A percentile compares a stretch with the other conserved stretches of the same genome.
Evolutionary conservation across 805 yeast genomes (phyloP).

Genomic region (Ogataea nitratoaversa): DNA sequence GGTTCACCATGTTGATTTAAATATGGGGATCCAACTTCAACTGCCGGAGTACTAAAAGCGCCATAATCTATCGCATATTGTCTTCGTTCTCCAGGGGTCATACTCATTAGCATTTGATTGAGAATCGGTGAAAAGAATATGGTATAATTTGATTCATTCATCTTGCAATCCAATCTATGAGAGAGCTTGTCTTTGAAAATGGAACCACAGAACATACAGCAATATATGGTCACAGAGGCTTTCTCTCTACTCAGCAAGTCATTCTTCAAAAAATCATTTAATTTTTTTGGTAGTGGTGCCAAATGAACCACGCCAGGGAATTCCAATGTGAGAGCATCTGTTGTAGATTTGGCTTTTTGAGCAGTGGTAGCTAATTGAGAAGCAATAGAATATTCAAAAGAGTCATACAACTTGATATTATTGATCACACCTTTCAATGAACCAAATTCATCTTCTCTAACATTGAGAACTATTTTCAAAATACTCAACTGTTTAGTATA

Average conservation of each 20-base stretch:
- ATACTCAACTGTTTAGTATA: slow-evolving; percentile 29
- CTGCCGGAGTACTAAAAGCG: slow-evolving; percentile 8
- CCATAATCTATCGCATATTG: background rate
- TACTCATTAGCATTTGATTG: slow-evolving; percentile 10
- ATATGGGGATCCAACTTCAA: slow-evolving; percentile 56
- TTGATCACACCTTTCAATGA: slow-evolving; percentile 22
- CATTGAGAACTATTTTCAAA: slow-evolving; percentile 26
- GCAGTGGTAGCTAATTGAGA: slow-evolving; percentile 10
- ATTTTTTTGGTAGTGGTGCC: slow-evolving; percentile 27
- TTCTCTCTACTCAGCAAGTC: slow-evolving; percentile 36
- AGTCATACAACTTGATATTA: slow-evolving; percentile 7
- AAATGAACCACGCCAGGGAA: slow-evolving; percentile 25
- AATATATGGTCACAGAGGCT: slow-evolving; percentile 11
- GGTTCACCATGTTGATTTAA: slow-evolving; percentile 74
- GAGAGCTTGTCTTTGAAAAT: slow-evolving; percentile 9
- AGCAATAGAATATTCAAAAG: slow-evolving; percentile 19
- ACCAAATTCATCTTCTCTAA: slow-evolving; percentile 21
- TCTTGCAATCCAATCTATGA: slow-evolving; percentile 19
- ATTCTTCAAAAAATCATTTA: slow-evolving; percentile 42
- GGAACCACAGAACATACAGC: slow-evolving; percentile 27
- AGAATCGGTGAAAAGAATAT: slow-evolving; percentile 27
- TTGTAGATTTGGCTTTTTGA: slow-evolving; percentile 5
- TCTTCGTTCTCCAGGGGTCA: background rate
- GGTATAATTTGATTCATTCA: slow-evolving; percentile 18
- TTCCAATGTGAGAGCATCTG: slow-evolving; percentile 33